Conservation (phyloP, 768 basidiomycete species). For the Suillus plorans region DNA sequence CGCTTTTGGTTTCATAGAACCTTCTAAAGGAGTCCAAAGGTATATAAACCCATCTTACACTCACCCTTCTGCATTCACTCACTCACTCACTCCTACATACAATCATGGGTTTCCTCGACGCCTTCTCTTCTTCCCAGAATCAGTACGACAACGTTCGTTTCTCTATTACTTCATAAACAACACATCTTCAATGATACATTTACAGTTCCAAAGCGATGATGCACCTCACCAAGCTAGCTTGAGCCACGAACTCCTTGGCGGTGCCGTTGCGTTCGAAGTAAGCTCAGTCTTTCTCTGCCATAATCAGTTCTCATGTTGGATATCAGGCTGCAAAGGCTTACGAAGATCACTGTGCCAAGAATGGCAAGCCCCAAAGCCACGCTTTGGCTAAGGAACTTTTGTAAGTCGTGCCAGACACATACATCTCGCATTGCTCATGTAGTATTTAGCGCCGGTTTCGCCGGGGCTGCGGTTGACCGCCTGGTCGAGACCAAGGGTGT, state of each 20-base stretch:
- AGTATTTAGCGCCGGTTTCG: constrained; percentile 3
- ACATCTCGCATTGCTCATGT: neutral
- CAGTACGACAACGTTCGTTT: neutral
- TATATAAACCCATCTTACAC: constrained; percentile 4
- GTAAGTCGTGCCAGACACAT: constrained; percentile 1
- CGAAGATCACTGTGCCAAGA: constrained; percentile 7
- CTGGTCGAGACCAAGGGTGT: constrained; percentile 14
- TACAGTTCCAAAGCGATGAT: neutral
- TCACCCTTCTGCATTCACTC: neutral
- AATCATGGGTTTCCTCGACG: constrained; percentile 10
- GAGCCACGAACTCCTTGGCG: constrained; percentile 8
- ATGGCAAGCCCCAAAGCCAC: constrained; percentile 9
- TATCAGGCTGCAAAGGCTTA: constrained; percentile 14
- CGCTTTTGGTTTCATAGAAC: neutral
- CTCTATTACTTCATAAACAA: neutral
- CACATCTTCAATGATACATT: neutral
- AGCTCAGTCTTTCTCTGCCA: neutral
- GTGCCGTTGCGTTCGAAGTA: constrained; percentile 13
- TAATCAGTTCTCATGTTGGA: neutral
- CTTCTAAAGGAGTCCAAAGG: neutral
- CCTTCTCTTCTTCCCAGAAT: neutral
- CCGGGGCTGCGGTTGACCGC: constrained; percentile 12
- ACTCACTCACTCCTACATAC: neutral
- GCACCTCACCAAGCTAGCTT: constrained; percentile 4
- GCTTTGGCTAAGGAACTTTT: constrained; percentile 14